Base-by-base conservation (phyloP, 768 basidiomycete species). In the Pisolithus marmoratus region DNA sequence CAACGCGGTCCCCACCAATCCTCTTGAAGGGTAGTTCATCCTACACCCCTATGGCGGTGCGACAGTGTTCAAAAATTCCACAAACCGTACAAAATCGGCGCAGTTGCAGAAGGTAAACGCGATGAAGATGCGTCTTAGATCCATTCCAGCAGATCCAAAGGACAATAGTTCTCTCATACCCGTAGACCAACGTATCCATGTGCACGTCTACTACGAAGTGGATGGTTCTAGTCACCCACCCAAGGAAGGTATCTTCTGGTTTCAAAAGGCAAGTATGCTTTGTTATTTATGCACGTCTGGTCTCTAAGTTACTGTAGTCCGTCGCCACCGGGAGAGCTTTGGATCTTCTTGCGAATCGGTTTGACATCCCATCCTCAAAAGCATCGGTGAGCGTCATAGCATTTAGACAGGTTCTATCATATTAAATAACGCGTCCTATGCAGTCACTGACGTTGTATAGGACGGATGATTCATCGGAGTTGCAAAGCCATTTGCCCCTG, bases 121-220 rank as follows among this genome's bases (percentile, higher is more conserved):
- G 5, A 87, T 91, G 78, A 87, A 82, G 61, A 78, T 92, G 76
- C 81, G 83, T 49, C 87, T 86, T 62, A 75, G 72, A 37, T 90
- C 90, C 11, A 58, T 70, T 38, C 79, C 87, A 3, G 80, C 72
- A 8, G 82, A 90, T 58, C 73, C 78, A 19, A 81, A 76, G 58
- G 82, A 85, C 60, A 77, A 70, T 48, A 48, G 66, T 2, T 70
- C 73, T 11, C 66, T 70, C 15, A 64, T 81, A 1, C 69, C 81
- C 14, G 60, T 80, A 41, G 76, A 79, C 22, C 74, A 87, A 52
- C 78, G 87, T 22, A 57, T 86, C 38, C 79, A 86, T 62, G 58
- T 89, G 31, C 78, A 70, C 37, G 77, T 83, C 5, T 60, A 59
- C 19, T 55, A 56, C 3, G 61, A 67, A 6, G 55, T 58, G 4